Conservation (phyloP, 2,329 filamentous ascomycete genomes). For the Stemphylium lycopersici region DNA sequence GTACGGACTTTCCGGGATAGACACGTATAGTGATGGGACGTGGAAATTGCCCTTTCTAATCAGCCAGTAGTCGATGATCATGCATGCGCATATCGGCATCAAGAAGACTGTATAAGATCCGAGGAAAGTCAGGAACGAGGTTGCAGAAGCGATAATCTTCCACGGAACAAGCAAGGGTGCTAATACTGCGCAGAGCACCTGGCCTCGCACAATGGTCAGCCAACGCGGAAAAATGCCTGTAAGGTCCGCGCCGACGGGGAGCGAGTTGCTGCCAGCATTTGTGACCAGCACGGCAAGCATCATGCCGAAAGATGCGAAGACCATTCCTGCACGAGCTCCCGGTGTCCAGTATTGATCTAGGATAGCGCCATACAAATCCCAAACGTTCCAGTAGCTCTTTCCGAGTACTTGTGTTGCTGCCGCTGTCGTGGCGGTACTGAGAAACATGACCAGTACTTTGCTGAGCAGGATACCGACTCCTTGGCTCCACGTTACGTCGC, state of each 20-base stretch:
- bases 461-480: conserved; percentile 26
- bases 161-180: conserved; percentile 28
- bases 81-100: conserved; percentile 30
- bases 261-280: conserved; percentile 37
- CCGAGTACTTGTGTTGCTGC: conserved; percentile 28
- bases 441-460: conserved; percentile 30
- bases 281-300: conserved; percentile 32
- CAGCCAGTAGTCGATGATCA: conserved; percentile 28
- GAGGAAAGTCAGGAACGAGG: conserved; percentile 36
- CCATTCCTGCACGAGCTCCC: conserved; percentile 32
- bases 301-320: conserved; percentile 35
- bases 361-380: conserved; percentile 27
- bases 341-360: conserved; percentile 28
- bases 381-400: conserved; percentile 31
- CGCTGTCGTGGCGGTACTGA: conserved; percentile 21
- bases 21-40: conserved; percentile 23
- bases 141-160: conserved; percentile 36
- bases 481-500: conserved; percentile 26
- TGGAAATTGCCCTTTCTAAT: conserved; percentile 28
- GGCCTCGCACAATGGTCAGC: conserved; percentile 34
- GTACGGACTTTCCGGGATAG: conserved; percentile 17
- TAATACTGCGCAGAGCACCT: conserved; percentile 24
- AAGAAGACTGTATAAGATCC: conserved; percentile 35
- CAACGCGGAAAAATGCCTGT: conserved; percentile 32
- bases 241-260: conserved; percentile 34